These are phyloP conservation scores for Lomentospora prolificans DNA, from an alignment of 2,329 filamentous ascomycete species.

Conservation along the genomic window DNA sequence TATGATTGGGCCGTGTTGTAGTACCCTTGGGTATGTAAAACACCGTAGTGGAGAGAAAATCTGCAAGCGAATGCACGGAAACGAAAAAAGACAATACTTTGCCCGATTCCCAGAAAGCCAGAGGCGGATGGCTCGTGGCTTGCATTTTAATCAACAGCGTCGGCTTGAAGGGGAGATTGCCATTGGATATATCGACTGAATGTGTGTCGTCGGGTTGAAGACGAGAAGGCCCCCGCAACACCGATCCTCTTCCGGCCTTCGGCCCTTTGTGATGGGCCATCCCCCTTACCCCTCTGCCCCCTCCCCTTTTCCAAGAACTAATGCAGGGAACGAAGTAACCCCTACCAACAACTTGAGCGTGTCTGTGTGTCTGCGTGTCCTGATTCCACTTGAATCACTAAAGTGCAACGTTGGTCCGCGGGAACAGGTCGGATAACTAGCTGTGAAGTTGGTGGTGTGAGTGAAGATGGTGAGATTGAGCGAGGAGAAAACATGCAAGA, in stretches of 20 bases:
- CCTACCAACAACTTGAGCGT: not conserved
- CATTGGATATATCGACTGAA: not conserved
- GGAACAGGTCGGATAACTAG: not conserved
- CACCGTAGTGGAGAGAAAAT: not conserved
- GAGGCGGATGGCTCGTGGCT: not conserved
- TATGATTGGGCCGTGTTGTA: slow-evolving; percentile 12
- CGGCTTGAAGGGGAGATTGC: not conserved
- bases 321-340: not conserved
- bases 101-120: not conserved
- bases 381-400: not conserved
- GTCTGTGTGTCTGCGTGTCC: not conserved
- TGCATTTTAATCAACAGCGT: not conserved
- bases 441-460: not conserved
- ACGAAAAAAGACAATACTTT: not conserved
- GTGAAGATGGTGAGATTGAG: not conserved
- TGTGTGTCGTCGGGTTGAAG: not conserved
- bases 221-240: not conserved
- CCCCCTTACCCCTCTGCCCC: not conserved
- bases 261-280: not conserved
- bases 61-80: not conserved
- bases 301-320: not conserved
- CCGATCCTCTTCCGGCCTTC: not conserved
- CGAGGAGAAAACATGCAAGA: not conserved
- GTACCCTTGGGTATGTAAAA: not conserved
- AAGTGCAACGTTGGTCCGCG: not conserved